Conservation (phyloP, 1,139 yeast genomes). For the Blastobotrys indianensis region DNA sequence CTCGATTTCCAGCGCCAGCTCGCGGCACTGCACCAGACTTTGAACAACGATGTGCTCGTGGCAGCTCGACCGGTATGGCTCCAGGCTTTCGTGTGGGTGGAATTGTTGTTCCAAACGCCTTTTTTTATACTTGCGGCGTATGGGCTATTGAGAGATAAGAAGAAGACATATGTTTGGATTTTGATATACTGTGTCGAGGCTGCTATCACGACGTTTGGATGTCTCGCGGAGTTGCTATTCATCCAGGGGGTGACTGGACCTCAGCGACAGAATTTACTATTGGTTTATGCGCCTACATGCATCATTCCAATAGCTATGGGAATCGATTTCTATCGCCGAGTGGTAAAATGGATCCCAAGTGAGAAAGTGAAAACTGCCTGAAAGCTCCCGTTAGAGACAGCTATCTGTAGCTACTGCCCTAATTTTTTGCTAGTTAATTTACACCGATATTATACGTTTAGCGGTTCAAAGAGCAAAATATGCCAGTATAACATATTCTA, state of each 20-base stretch:
- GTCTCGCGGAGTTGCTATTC: conserved; percentile 37
- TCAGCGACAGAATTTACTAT: conserved; percentile 42
- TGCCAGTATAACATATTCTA: too few relatives aligned
- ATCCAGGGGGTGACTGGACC: conserved; percentile 30
- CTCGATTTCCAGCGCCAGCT: conserved; percentile 44
- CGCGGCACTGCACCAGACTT: conserved; percentile 51
- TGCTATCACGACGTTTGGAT: conserved; percentile 61
- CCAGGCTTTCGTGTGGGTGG: conserved; percentile 61
- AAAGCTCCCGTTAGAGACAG: too few relatives aligned
- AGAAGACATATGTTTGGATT: conserved; percentile 44
- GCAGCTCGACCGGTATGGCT: conserved; percentile 62
- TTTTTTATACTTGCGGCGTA: conserved; percentile 49
- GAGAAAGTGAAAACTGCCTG: too few relatives aligned
- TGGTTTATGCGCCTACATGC: conserved; percentile 61
- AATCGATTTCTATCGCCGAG: conserved; percentile 34
- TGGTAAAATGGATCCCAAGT: conserved; percentile 6
- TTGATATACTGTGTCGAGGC: conserved; percentile 77
- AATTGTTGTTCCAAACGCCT: conserved; percentile 71
- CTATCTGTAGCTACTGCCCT: too few relatives aligned
- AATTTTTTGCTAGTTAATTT: too few relatives aligned
- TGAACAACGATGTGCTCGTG: conserved; percentile 68
- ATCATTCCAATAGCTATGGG: conserved; percentile 55
- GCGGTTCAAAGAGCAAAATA: too few relatives aligned
- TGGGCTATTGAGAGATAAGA: conserved; percentile 22
- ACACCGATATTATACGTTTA: too few relatives aligned